These are phyloP conservation scores for Penicillium manginii DNA, from an alignment of 495 filamentous ascomycete species.

Conservation along the genomic window DNA sequence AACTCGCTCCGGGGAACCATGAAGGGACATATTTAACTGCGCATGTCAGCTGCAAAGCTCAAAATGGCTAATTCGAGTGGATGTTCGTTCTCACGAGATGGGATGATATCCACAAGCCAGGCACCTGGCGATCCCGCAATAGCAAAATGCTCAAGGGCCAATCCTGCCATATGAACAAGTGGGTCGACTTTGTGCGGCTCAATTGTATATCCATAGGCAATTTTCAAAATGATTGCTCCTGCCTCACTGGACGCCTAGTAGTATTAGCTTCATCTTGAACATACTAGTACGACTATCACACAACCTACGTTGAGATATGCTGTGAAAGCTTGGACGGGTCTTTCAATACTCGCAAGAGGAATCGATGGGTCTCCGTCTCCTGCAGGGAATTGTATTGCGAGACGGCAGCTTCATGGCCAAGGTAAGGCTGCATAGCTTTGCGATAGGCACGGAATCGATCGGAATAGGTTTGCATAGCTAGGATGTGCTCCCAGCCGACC, in stretches of 20 bases:
- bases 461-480: conserved; percentile 42
- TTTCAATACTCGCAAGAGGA: conserved; percentile 46
- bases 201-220: conserved; percentile 54
- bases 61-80: conserved; percentile 1
- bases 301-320: conserved; percentile 46
- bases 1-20: conserved; percentile 55
- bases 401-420: conserved; percentile 30
- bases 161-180: conserved; percentile 43
- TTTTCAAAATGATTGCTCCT: conserved; percentile 51
- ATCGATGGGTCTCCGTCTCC: conserved; percentile 43
- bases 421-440: conserved; percentile 35
- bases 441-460: conserved; percentile 44
- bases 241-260: conserved; percentile 42
- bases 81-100: too few relatives aligned
- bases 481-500: conserved; percentile 40
- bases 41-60: too few relatives aligned
- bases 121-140: conserved; percentile 45
- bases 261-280: too few relatives aligned
- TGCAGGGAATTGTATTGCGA: conserved; percentile 41
- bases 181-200: conserved; percentile 46
- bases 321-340: conserved; percentile 37
- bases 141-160: conserved; percentile 48
- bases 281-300: too few relatives aligned
- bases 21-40: conserved; percentile 46
- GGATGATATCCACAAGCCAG: conserved; percentile 51